Conservation (phyloP, 352 stramenopile genomes). For the Globisporangium emineosum region DNA sequence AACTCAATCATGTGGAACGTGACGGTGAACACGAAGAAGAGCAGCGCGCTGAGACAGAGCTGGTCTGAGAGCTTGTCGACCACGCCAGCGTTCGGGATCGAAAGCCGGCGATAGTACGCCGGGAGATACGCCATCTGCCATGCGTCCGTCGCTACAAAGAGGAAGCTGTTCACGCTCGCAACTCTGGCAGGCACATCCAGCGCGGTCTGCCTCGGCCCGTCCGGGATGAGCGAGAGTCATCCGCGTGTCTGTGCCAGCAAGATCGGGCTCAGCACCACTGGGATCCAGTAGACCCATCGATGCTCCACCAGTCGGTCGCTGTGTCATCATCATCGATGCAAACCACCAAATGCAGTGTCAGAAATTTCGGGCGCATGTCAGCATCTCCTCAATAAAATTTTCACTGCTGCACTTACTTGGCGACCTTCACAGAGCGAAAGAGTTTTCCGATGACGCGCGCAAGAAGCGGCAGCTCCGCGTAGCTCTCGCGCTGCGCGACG, state of each 20-base stretch:
- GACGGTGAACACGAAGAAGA: background rate
- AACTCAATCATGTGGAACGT: background rate
- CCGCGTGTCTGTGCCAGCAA: background rate
- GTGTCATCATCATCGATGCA: background rate
- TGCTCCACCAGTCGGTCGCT: background rate
- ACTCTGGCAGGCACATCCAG: background rate
- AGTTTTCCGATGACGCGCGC: background rate
- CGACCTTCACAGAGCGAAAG: background rate
- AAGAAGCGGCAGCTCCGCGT: background rate
- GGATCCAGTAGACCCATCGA: background rate
- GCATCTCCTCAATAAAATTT: no score
- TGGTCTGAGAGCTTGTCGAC: background rate
- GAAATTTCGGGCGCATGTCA: no score
- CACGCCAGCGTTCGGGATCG: background rate
- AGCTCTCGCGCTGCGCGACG: background rate
- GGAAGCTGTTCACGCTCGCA: background rate
- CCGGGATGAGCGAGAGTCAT: background rate
- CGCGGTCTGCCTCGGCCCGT: background rate
- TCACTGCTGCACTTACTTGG: background rate
- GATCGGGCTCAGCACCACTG: background rate
- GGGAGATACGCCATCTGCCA: background rate
- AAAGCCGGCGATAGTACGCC: background rate
- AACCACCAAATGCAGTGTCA: background rate
- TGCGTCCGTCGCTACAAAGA: background rate
- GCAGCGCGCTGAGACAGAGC: background rate